A percentile compares a stretch with the other conserved stretches of the same genome.
phyloP scores from a whole-genome alignment of 345 rosid species.

The Eucalyptus erythrocorys region DNA sequence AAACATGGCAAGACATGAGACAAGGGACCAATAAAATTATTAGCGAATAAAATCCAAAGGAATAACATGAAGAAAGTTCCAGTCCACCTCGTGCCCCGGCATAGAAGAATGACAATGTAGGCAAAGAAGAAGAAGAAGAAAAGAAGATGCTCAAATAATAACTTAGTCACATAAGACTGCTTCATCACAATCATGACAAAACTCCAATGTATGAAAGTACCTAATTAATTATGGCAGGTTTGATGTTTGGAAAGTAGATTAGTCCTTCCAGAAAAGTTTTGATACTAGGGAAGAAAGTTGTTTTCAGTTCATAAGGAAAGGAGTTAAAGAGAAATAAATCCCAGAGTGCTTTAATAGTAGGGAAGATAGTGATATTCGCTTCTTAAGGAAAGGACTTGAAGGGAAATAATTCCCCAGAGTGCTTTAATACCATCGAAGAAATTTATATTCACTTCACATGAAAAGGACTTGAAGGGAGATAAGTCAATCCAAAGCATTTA shows the following conservation, averaged over 20 bases:
- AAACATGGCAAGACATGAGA: neutral
- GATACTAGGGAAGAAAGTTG: neutral
- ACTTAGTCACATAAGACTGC: neutral
- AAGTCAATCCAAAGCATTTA: neutral
- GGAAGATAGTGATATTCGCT: neutral
- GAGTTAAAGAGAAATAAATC: neutral
- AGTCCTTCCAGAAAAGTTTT: neutral
- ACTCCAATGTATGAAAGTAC: neutral
- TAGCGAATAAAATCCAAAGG: neutral
- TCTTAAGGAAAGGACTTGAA: neutral
- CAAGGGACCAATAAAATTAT: neutral
- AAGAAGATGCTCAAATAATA: neutral
- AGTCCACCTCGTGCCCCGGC: neutral
- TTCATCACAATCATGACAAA: neutral
- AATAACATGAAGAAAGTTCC: neutral
- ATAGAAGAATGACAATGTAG: neutral
- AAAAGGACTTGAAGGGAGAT: neutral
- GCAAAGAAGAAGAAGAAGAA: neutral
- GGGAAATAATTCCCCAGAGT: neutral
- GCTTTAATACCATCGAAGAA: neutral
- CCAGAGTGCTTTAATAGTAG: neutral
- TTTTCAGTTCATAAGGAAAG: neutral
- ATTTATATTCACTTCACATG: neutral
- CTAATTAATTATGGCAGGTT: neutral
- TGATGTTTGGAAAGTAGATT: neutral